Evolutionary conservation across 148 eudicot species (phyloP).

Genomic region (Linanthus parryae): DNA sequence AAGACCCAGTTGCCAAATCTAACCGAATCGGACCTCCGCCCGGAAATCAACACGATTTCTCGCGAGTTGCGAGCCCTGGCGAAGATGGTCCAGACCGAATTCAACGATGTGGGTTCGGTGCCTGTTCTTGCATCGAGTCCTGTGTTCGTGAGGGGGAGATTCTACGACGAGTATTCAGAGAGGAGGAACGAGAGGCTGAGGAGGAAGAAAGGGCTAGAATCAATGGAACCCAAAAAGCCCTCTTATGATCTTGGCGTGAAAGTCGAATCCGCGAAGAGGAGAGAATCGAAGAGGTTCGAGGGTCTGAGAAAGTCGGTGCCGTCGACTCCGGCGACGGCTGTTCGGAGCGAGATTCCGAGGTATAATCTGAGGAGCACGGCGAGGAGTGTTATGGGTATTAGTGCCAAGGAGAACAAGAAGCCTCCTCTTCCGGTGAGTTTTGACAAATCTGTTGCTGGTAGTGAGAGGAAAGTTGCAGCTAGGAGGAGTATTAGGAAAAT

Average conservation of each 20-base stretch:
- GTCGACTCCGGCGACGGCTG: slow-evolving; percentile 35
- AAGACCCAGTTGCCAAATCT: slow-evolving; percentile 41
- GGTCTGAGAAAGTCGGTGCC: slow-evolving; percentile 34
- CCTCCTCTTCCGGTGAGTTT: slow-evolving; percentile 58
- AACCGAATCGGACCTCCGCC: slow-evolving; percentile 26
- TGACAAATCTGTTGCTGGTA: slow-evolving; percentile 28
- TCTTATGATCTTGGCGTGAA: slow-evolving; percentile 40
- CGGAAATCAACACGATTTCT: slow-evolving; percentile 44
- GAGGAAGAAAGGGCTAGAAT: slow-evolving; percentile 49
- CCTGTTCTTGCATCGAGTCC: too few species aligned
- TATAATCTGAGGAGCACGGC: slow-evolving; percentile 64
- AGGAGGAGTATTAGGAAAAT: slow-evolving; percentile 34
- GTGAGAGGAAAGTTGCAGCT: slow-evolving; percentile 32
- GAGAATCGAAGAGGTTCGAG: slow-evolving; percentile 36
- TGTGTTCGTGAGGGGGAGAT: slow-evolving; percentile 59
- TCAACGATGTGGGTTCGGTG: slow-evolving; percentile 10
- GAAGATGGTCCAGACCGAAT: slow-evolving; percentile 43
- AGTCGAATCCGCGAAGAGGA: slow-evolving; percentile 46
- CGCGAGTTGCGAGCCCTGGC: slow-evolving; percentile 49
- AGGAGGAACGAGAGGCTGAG: slow-evolving; percentile 85
- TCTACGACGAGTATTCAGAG: slow-evolving; percentile 66
- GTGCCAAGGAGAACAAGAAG: slow-evolving; percentile 56
- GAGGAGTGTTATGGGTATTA: too few species aligned
- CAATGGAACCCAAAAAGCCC: slow-evolving; percentile 20
- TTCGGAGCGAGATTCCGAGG: slow-evolving; percentile 50